Percentiles rank a stretch among this genome's conserved stretches.
Conservation (phyloP, 2,329 filamentous ascomycete species). For the Thielaviopsis euricoi region DNA sequence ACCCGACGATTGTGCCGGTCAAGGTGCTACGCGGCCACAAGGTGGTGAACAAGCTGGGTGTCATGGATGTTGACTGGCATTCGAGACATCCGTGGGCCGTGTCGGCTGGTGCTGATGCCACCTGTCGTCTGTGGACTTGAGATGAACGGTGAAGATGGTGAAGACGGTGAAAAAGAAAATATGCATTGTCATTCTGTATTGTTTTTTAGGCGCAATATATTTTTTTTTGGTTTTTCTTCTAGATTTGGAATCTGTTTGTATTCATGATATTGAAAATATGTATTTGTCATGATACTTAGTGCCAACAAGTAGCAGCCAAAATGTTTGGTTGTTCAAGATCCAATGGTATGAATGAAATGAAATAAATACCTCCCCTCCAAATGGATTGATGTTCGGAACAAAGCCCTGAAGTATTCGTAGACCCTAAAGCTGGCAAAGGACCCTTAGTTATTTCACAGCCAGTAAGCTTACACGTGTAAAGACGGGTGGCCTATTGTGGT, state of each 20-base stretch:
- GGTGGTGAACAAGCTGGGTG: conserved; percentile 70
- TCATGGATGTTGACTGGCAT: conserved; percentile 94
- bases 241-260: no score
- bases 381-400: no score
- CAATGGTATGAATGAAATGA: no score
- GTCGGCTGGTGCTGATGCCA: conserved; percentile 87
- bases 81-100: conserved; percentile 85
- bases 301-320: no score
- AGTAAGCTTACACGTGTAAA: background rate
- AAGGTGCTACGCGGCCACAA: conserved; percentile 88
- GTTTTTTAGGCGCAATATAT: conserved; percentile 12
- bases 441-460: background rate
- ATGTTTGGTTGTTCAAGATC: no score
- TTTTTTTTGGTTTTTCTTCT: background rate
- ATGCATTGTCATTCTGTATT: conserved; percentile 3
- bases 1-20: conserved; percentile 86
- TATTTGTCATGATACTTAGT: no score
- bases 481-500: background rate
- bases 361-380: no score
- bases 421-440: background rate
- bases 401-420: background rate
- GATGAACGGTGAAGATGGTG: background rate
- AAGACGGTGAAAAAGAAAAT: conserved; percentile 3
- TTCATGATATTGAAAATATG: no score
- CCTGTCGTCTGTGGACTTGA: conserved; percentile 73